Percentiles rank a stretch among this genome's conserved stretches.
phyloP scores from a whole-genome alignment of 2,329 filamentous ascomycete genomes.

The Aspergillus ibericus region DNA sequence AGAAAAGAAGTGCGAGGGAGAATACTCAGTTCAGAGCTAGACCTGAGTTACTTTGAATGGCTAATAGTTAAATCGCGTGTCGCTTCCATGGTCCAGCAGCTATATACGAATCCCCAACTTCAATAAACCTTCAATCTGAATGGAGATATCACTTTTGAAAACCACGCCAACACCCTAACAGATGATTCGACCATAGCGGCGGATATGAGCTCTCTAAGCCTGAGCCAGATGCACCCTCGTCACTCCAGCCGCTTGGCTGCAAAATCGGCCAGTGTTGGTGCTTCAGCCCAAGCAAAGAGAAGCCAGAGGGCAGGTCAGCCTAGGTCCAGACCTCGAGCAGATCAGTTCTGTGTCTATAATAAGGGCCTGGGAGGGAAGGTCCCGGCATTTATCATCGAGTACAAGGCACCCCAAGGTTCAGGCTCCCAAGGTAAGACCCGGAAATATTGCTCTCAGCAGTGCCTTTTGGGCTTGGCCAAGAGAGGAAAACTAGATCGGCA shows the following conservation, averaged over 20 bases:
- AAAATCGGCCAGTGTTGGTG: neutral
- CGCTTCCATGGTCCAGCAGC: constrained; percentile 1
- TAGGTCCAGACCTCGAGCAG: constrained; percentile 24
- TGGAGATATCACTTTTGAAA: constrained; percentile 6
- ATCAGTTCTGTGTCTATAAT: constrained; percentile 40
- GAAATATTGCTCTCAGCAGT: constrained; percentile 43
- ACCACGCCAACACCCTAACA: constrained; percentile 14
- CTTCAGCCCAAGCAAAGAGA: neutral
- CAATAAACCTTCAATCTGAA: constrained; percentile 8
- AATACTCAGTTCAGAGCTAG: constrained; percentile 15
- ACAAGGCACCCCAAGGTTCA: constrained; percentile 43
- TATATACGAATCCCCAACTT: constrained; percentile 2
- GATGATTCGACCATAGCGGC: constrained; percentile 8
- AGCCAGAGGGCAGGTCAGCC: neutral
- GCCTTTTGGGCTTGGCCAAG: constrained; percentile 38
- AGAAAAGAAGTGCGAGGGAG: constrained; percentile 11
- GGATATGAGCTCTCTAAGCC: constrained; percentile 11
- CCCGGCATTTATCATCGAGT: constrained; percentile 40
- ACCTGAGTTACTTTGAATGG: constrained; percentile 20
- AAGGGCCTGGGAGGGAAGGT: constrained; percentile 20
- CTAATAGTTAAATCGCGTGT: constrained; percentile 4
- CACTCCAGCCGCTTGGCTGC: constrained; percentile 12
- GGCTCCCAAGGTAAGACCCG: constrained; percentile 17
- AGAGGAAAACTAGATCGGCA: constrained; percentile 31
- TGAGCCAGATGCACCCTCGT: constrained; percentile 8